Percentiles rank a stretch among this genome's conserved stretches.
Evolutionary conservation across 768 basidiomycete genomes (phyloP).

Genomic region (Clitopilus passeckerianus): DNA sequence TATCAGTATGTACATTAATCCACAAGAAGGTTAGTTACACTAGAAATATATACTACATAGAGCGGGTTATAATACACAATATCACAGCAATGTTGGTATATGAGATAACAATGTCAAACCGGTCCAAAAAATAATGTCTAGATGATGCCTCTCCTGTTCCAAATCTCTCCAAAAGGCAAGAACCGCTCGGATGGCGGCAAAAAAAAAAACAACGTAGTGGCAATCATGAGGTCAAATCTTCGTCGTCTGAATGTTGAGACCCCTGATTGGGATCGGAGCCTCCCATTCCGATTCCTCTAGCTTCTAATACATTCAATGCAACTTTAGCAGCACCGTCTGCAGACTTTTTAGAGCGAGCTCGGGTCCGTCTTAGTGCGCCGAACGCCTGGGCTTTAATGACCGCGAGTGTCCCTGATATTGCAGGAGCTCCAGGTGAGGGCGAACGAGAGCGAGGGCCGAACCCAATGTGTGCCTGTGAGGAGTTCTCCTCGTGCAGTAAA

Average conservation of each 20-base stretch:
- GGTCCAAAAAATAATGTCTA: background rate
- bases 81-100: background rate
- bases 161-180: background rate
- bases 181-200: too few relatives aligned
- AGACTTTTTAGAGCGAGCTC: slow-evolving; percentile 66
- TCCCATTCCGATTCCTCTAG: slow-evolving; percentile 62
- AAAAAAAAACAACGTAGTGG: too few relatives aligned
- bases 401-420: slow-evolving; percentile 75
- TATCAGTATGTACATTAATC: slow-evolving; percentile 2
- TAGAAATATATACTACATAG: slow-evolving; percentile 5
- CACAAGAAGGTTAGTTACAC: background rate
- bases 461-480: background rate
- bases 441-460: slow-evolving; percentile 30
- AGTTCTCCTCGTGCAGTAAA: slow-evolving; percentile 23
- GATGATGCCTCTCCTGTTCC: background rate
- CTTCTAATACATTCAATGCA: slow-evolving; percentile 78
- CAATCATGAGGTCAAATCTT: slow-evolving; percentile 32
- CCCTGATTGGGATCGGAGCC: background rate
- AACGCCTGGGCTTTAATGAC: slow-evolving; percentile 91
- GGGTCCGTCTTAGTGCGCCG: slow-evolving; percentile 76
- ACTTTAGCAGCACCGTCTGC: slow-evolving; percentile 69
- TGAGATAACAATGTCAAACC: background rate
- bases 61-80: background rate
- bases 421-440: slow-evolving; percentile 37
- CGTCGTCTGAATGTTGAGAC: slow-evolving; percentile 38